Conservation (phyloP, 139 green algal species). For the Pleodorina starrii region DNA sequence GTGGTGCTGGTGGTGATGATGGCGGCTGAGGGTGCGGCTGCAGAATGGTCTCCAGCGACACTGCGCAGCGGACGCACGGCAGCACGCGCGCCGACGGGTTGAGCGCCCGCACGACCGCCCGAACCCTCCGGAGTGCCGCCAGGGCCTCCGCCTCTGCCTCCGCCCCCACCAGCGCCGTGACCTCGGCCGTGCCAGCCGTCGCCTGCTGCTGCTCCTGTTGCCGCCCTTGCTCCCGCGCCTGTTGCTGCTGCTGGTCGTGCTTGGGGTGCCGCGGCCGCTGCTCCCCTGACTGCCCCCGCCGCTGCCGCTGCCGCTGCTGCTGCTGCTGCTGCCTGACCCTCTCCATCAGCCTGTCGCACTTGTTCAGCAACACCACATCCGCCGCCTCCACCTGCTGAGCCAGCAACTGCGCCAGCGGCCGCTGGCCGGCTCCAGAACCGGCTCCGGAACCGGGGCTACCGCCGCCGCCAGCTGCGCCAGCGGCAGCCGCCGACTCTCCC, state of each 20-base stretch:
- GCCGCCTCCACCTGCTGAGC: conserved; percentile 27
- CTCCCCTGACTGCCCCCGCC: neutral
- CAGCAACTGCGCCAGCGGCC: conserved; percentile 9
- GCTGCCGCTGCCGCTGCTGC: neutral
- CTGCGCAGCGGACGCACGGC: neutral
- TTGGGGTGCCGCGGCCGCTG: too few relatives aligned
- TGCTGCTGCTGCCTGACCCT: neutral
- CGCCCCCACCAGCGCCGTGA: neutral
- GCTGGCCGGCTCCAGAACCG: too few relatives aligned
- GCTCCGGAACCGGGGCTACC: too few relatives aligned
- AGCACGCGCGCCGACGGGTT: conserved; percentile 24
- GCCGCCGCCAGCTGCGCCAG: neutral
- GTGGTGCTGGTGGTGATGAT: neutral
- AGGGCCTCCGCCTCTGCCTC: neutral
- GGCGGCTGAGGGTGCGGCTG: too few relatives aligned
- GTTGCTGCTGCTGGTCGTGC: neutral
- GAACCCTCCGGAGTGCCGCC: neutral
- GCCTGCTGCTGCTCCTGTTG: neutral
- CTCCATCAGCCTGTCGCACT: conserved; percentile 34
- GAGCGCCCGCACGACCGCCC: conserved; percentile 19
- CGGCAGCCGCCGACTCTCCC: neutral
- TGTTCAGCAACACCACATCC: conserved; percentile 47
- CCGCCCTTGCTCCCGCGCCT: neutral
- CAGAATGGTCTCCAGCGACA: conserved; percentile 14
- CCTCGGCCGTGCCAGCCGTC: neutral